Evolutionary conservation across 345 rosid species (phyloP).

Genomic region (Syzygium jambos): DNA sequence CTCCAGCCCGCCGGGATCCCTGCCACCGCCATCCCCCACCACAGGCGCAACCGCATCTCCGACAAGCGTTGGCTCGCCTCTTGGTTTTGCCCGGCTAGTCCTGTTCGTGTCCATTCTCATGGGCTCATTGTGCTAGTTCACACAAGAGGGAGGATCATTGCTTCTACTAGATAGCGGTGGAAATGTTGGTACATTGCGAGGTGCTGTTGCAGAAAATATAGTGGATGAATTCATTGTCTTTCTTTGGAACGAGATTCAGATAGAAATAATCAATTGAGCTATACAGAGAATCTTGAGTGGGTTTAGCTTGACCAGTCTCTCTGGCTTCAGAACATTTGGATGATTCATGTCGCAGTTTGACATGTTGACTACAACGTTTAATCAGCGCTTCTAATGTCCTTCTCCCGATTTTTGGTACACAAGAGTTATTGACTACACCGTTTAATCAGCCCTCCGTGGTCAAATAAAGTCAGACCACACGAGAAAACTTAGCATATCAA

Average conservation of each 20-base stretch:
- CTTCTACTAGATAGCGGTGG: neutral
- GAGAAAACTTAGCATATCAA: neutral
- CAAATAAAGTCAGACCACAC: no score
- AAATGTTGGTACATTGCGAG: neutral
- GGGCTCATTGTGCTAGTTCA: neutral
- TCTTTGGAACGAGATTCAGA: neutral
- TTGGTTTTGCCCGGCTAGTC: neutral
- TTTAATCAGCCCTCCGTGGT: neutral
- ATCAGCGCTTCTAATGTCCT: no score
- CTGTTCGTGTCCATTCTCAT: neutral
- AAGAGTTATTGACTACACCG: rapidly evolving
- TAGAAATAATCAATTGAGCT: neutral
- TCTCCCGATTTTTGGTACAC: no score
- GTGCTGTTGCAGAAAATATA: neutral
- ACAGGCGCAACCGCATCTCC: neutral
- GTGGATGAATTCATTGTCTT: neutral
- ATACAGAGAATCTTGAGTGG: neutral
- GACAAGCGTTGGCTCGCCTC: neutral
- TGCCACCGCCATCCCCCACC: neutral
- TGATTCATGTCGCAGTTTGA: neutral
- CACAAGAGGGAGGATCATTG: no score
- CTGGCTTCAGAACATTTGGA: neutral
- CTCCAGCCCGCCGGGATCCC: neutral
- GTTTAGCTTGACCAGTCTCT: neutral
- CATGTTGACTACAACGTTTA: neutral